A percentile compares a stretch with the other conserved stretches of the same genome.
phyloP scores from a whole-genome alignment of 306 rosid species.

The Vigna unguiculata region DNA sequence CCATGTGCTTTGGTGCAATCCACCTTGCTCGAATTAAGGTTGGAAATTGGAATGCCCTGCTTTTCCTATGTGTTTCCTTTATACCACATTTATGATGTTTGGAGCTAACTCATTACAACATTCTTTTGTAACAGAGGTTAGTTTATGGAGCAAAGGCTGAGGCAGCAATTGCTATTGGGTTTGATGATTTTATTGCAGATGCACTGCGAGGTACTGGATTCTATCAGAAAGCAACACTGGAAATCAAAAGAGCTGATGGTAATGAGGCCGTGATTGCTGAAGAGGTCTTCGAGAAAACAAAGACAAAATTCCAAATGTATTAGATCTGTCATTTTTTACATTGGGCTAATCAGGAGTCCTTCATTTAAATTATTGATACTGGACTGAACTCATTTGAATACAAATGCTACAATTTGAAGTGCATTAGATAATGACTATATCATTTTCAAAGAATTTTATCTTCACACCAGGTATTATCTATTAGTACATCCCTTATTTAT shows the following conservation, averaged over 20 bases:
- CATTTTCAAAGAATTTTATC: slow-evolving; percentile 26
- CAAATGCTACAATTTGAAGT: slow-evolving; percentile 29
- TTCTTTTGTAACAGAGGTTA: slow-evolving; percentile 71
- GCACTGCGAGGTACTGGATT: slow-evolving; percentile 89
- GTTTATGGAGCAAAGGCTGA: slow-evolving; percentile 97
- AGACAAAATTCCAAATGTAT: slow-evolving; percentile 80
- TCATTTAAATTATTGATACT: slow-evolving; percentile 41
- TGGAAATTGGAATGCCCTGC: slow-evolving; percentile 44
- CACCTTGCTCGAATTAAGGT: slow-evolving; percentile 97
- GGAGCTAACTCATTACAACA: slow-evolving; percentile 4
- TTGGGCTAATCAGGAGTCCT: neutral
- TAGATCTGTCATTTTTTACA: slow-evolving; percentile 40
- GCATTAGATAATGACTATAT: slow-evolving; percentile 28
- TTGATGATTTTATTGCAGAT: slow-evolving; percentile 93
- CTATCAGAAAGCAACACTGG: slow-evolving; percentile 89
- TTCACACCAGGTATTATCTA: slow-evolving; percentile 15
- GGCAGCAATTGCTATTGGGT: slow-evolving; percentile 95
- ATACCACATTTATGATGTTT: slow-evolving; percentile 1
- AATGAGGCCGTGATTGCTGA: slow-evolving; percentile 82
- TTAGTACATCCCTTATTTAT: slow-evolving; percentile 24
- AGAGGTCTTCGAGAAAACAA: slow-evolving; percentile 93
- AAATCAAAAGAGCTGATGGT: slow-evolving; percentile 94
- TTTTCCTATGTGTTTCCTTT: slow-evolving; percentile 20
- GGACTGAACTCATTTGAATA: slow-evolving; percentile 31
- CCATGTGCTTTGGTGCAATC: slow-evolving; percentile 98